Evolutionary conservation across 345 rosid species (phyloP).

Genomic region (Lepidium africanum): DNA sequence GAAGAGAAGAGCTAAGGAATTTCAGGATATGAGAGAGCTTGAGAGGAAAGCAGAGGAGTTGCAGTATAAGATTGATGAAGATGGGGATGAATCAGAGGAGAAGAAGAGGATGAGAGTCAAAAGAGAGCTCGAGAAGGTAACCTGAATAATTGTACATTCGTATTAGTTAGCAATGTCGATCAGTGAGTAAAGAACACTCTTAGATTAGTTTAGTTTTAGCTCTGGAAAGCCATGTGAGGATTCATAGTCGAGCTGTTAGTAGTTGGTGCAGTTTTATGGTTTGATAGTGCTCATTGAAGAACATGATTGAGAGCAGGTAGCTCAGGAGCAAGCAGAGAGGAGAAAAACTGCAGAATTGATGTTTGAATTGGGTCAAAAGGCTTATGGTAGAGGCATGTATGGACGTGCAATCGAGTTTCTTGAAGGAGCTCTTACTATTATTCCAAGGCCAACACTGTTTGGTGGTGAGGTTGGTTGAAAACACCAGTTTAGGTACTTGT

Average conservation of each 20-base stretch:
- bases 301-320: constrained; percentile 51
- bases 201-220: neutral
- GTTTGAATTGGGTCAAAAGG: constrained; percentile 92
- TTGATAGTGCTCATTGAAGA: neutral
- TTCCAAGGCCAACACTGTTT: constrained; percentile 69
- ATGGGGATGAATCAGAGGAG: constrained; percentile 68
- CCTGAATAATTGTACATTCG: neutral
- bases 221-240: neutral
- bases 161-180: neutral
- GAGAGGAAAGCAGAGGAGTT: constrained; percentile 89
- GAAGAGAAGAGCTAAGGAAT: constrained; percentile 65
- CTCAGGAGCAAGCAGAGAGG: constrained; percentile 88
- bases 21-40: constrained; percentile 76
- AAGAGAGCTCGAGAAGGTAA: constrained; percentile 83
- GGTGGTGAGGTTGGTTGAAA: constrained; percentile 89
- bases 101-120: constrained; percentile 76
- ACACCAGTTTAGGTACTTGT: neutral
- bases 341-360: constrained; percentile 82
- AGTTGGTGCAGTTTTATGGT: neutral
- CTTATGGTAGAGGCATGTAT: constrained; percentile 91
- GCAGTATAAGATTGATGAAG: constrained; percentile 50
- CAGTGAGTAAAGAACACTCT: neutral
- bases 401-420: constrained; percentile 83
- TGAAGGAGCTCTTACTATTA: constrained; percentile 89
- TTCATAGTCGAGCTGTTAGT: neutral